Conservation (phyloP, 129 eudicot genomes). For the Kitagawia praeruptora region DNA sequence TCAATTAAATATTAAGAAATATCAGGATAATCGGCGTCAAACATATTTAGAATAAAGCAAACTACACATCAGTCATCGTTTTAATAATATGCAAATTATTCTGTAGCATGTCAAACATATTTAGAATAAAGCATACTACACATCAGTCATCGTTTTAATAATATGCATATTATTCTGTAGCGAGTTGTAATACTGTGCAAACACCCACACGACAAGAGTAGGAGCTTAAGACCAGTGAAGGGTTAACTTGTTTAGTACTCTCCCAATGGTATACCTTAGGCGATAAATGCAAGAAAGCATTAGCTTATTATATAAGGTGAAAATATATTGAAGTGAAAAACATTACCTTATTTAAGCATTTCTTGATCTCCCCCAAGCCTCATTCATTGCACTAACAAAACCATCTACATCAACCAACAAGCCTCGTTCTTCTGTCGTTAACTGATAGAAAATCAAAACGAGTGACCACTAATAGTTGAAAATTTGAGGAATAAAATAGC, state of each 20-base stretch:
- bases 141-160: neutral
- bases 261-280: neutral
- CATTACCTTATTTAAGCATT: slow-evolving; percentile 78
- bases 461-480: neutral
- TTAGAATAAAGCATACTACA: no score
- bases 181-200: neutral
- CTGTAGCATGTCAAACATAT: no score
- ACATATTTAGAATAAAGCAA: neutral
- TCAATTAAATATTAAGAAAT: neutral
- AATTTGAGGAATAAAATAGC: neutral
- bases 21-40: neutral
- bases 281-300: no score
- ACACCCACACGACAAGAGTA: no score
- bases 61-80: no score
- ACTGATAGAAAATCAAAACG: slow-evolving; percentile 29
- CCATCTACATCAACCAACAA: slow-evolving; percentile 76
- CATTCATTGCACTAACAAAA: slow-evolving; percentile 64
- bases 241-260: neutral
- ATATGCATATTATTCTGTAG: neutral
- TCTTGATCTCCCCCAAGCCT: slow-evolving; percentile 95
- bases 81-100: no score
- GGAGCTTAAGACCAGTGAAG: neutral
- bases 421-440: slow-evolving; percentile 95
- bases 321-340: neutral
- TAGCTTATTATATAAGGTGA: neutral